phyloP scores from a whole-genome alignment of 148 eudicot species.

The Amaranthus cruentus region DNA sequence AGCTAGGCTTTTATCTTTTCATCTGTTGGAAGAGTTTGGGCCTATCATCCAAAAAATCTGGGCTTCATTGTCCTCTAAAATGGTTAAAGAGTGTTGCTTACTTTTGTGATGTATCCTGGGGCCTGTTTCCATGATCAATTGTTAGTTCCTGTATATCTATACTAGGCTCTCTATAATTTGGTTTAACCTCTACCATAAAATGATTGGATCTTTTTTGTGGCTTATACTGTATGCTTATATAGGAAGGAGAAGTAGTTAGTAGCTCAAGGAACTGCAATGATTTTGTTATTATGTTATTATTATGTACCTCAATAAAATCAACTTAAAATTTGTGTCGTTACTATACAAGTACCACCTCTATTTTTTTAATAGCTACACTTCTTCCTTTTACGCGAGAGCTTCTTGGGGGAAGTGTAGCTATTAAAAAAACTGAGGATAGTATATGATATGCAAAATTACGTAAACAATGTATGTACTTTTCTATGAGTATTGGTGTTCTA shows the following conservation, averaged over 20 bases:
- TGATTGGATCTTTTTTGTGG: neutral
- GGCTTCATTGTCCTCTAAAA: neutral
- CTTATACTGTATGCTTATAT: neutral
- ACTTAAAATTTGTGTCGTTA: no score
- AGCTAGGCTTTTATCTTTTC: neutral
- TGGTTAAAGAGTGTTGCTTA: neutral
- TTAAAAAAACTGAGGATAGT: no score
- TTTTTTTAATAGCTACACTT: no score
- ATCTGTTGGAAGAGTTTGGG: neutral
- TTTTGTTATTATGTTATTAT: no score
- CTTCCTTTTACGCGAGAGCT: no score
- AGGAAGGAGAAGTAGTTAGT: neutral
- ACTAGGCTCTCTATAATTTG: neutral
- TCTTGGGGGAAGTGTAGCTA: no score
- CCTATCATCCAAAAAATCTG: neutral
- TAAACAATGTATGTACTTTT: neutral
- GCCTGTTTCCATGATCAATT: neutral
- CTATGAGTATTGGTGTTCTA: neutral
- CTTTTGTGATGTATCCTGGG: neutral
- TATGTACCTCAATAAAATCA: no score
- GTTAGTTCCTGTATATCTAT: neutral
- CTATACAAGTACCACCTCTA: no score
- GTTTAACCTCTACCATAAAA: no score
- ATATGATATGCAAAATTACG: no score
- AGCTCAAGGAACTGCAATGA: no score